Conservation (phyloP, 2,329 filamentous ascomycete genomes). For the Penicillium hesseltinei region DNA sequence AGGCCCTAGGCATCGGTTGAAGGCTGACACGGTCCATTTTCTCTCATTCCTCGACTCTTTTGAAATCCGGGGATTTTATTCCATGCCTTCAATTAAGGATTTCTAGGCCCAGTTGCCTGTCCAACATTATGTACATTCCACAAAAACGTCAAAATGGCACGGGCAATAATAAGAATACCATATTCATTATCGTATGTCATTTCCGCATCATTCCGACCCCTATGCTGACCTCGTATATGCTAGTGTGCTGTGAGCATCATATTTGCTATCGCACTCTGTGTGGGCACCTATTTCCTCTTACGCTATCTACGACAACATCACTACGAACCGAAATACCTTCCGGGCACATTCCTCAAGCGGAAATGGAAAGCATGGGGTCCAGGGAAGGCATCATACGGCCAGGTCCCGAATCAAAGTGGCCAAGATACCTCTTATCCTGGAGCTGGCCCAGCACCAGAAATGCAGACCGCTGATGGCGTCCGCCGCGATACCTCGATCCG, state of each 20-base stretch:
- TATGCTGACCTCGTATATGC: conserved; percentile 7
- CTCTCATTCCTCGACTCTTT: conserved; percentile 8
- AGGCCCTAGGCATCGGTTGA: neutral
- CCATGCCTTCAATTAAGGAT: conserved; percentile 19
- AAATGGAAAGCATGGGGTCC: conserved; percentile 52
- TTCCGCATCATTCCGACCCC: neutral
- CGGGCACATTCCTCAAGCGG: conserved; percentile 51
- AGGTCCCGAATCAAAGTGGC: conserved; percentile 31
- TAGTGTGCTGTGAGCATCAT: conserved; percentile 33
- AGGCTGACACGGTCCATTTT: conserved; percentile 10
- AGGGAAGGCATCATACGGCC: conserved; percentile 43
- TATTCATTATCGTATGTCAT: conserved; percentile 34
- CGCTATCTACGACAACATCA: conserved; percentile 46
- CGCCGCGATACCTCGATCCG: conserved; percentile 83
- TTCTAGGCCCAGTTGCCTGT: conserved; percentile 18
- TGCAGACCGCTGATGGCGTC: conserved; percentile 46
- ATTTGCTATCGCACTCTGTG: conserved; percentile 31
- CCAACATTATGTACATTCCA: conserved; percentile 24
- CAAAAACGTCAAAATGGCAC: conserved; percentile 17
- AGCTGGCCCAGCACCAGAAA: conserved; percentile 29
- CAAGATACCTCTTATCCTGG: conserved; percentile 30
- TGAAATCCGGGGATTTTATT: conserved; percentile 13
- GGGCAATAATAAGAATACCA: conserved; percentile 19
- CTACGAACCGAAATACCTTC: conserved; percentile 52
- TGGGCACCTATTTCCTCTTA: conserved; percentile 37